Base-by-base conservation (phyloP, 2,329 filamentous ascomycete genomes). In the Anisogramma anomala region DNA sequence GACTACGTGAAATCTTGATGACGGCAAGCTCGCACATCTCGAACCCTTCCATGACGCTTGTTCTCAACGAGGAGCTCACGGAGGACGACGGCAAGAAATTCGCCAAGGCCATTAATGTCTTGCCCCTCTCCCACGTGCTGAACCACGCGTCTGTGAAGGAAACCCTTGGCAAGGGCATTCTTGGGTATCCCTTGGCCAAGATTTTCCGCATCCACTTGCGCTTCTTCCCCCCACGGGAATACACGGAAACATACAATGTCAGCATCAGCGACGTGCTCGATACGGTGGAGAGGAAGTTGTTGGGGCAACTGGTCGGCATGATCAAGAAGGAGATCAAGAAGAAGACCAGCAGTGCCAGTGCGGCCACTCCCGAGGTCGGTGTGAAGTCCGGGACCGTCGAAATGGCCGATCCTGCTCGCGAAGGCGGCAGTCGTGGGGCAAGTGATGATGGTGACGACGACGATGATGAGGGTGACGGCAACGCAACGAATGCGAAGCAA, bases 1-100 rank as follows among this genome's bases (percentile, higher is more conserved):
- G 91, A 65, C 73, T 98, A 15, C 76, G 91, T 66, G 91, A 98
- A 72, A 95, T 98, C 53, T 75, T 98, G 50, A 98, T 98, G 91
- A 96, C 91, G 36, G 91, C 91, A 19, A 91, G 84, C 57, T 75
- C 79, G 38, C 75, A 82, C 33, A 95, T 96, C 48, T 84, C 86
- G 28, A 98, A 91, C 0, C 91, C 91, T 2, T 77, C 79, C 4
- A 94, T 94, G 86, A 91, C 84, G 1, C 68, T 96, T 14, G 72
- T 83, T 33, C 70, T 93, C 22, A 83, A 83, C 52, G 68, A 79
- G 17, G 82, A 87, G 52, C 64, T 94, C 26, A 70, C 77, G 1
- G 65, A 71, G 25, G 71, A 77, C 4, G 74, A 88, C 40, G 78
- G 77, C 7, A 78, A 87, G 53, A 74, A 71, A 35, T 96, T 98